Evolutionary conservation across 2,329 filamentous ascomycete genomes (phyloP).

Genomic region (Sporothrix brasiliensis): DNA sequence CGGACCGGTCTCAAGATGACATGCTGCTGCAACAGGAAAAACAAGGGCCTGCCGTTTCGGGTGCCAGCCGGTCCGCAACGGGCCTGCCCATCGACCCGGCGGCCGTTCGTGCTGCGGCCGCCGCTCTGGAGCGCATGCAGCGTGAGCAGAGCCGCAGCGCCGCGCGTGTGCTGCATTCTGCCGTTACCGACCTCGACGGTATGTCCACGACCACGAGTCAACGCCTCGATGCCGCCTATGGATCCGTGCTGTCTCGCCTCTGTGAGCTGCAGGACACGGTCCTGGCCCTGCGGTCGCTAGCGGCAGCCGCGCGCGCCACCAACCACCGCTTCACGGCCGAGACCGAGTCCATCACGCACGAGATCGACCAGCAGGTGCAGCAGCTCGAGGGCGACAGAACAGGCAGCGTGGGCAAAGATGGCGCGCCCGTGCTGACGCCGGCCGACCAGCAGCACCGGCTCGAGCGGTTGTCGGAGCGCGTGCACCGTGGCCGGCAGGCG

Average conservation of each 20-base stretch:
- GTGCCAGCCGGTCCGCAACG: not conserved
- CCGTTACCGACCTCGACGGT: conserved; percentile 30
- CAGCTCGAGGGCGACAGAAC: conserved; percentile 13
- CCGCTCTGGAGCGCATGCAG: conserved; percentile 33
- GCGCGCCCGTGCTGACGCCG: conserved; percentile 62
- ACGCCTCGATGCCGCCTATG: conserved; percentile 73
- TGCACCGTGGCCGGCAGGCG: conserved; percentile 61
- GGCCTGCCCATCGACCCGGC: conserved; percentile 6
- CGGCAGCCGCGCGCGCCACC: conserved; percentile 60
- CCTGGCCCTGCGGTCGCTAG: conserved; percentile 66
- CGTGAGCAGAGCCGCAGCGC: conserved; percentile 31
- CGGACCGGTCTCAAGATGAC: not conserved
- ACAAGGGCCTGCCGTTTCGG: not conserved
- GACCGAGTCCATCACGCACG: conserved; percentile 59
- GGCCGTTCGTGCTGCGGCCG: conserved; percentile 33
- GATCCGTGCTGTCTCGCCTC: conserved; percentile 70
- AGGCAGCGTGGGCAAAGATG: not conserved
- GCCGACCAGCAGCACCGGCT: conserved; percentile 67
- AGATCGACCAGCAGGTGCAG: conserved; percentile 61
- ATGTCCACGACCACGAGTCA: conserved; percentile 62
- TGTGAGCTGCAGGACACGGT: conserved; percentile 66
- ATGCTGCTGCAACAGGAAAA: conserved; percentile 11
- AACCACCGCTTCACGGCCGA: conserved; percentile 63
- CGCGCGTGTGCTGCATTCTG: conserved; percentile 29
- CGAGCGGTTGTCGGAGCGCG: conserved; percentile 61